Conservation (phyloP, 176 grass and related monocot species). For the Cocos nucifera region DNA sequence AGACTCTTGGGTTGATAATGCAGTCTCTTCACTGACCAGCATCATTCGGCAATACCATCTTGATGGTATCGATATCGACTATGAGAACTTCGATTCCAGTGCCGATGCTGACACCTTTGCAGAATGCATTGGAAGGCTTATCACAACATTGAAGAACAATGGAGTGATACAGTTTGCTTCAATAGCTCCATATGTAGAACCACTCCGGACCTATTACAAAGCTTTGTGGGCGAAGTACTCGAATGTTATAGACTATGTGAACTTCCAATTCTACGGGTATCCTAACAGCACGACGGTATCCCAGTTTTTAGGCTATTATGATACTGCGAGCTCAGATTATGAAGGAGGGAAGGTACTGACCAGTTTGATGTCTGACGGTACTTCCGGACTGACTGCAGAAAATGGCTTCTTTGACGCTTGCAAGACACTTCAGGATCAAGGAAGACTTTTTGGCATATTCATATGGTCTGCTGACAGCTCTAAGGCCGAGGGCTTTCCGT, state of each 20-base stretch:
- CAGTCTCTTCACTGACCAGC: slow-evolving; percentile 39
- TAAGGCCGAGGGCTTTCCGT: slow-evolving; percentile 39
- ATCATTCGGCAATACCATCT: slow-evolving; percentile 42
- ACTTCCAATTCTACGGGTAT: slow-evolving; percentile 93
- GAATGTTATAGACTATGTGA: slow-evolving; percentile 52
- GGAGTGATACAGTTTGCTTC: slow-evolving; percentile 68
- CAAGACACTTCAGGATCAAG: slow-evolving; percentile 34
- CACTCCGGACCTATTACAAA: slow-evolving; percentile 54
- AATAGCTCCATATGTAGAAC: slow-evolving; percentile 44
- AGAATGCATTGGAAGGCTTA: slow-evolving; percentile 48
- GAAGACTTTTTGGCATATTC: slow-evolving; percentile 68
- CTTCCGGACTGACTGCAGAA: slow-evolving; percentile 18
- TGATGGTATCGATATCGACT: slow-evolving; percentile 77
- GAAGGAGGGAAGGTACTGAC: slow-evolving; percentile 48
- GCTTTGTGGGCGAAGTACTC: slow-evolving; percentile 40
- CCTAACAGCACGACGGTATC: slow-evolving; percentile 27
- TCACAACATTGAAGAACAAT: slow-evolving; percentile 39
- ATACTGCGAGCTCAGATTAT: slow-evolving; percentile 51
- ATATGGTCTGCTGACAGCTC: slow-evolving; percentile 71
- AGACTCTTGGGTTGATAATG: slow-evolving; percentile 69
- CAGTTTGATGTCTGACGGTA: slow-evolving; percentile 55
- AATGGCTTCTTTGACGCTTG: slow-evolving; percentile 44
- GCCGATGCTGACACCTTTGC: slow-evolving; percentile 44
- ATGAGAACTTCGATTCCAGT: slow-evolving; percentile 49
- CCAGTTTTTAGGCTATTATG: slow-evolving; percentile 41